Conservation (phyloP, 108 stramenopile species). For the Aurantiochytrium sp. region DNA sequence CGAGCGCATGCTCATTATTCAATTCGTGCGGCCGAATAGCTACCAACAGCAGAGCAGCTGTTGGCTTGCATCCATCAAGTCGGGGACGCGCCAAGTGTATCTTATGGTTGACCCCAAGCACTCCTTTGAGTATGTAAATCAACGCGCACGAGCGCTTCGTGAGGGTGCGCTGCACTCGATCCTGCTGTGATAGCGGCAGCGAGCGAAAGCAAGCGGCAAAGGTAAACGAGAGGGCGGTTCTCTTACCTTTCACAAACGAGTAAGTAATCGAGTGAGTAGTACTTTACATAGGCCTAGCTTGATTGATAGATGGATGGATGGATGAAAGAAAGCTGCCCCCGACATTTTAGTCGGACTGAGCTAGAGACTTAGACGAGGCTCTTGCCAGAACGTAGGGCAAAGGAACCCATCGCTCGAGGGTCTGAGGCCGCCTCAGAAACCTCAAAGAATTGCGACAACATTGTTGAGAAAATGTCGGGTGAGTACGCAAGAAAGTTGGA, state of each 20-base stretch:
- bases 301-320: too few species aligned
- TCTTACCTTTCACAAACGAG: too few species aligned
- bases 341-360: too few species aligned
- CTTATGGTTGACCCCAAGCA: not conserved
- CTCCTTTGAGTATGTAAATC: not conserved
- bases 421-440: not conserved
- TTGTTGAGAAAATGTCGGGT: not conserved
- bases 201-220: too few species aligned
- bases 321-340: too few species aligned
- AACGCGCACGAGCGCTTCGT: not conserved
- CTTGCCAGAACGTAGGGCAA: not conserved
- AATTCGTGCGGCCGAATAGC: not conserved
- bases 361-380: too few species aligned
- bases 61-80: constrained; percentile 10
- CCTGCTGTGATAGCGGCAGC: not conserved
- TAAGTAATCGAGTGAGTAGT: too few species aligned
- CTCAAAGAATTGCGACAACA: constrained; percentile 3
- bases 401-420: not conserved
- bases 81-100: not conserved
- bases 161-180: not conserved
- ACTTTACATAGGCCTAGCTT: too few species aligned
- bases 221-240: too few species aligned
- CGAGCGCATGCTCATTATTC: not conserved
- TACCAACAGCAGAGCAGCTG: not conserved
- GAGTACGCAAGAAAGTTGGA: not conserved